Percentiles rank a stretch among this genome's conserved stretches.
Conservation (phyloP, 768 basidiomycete genomes). For the Pleurotus eryngii region DNA sequence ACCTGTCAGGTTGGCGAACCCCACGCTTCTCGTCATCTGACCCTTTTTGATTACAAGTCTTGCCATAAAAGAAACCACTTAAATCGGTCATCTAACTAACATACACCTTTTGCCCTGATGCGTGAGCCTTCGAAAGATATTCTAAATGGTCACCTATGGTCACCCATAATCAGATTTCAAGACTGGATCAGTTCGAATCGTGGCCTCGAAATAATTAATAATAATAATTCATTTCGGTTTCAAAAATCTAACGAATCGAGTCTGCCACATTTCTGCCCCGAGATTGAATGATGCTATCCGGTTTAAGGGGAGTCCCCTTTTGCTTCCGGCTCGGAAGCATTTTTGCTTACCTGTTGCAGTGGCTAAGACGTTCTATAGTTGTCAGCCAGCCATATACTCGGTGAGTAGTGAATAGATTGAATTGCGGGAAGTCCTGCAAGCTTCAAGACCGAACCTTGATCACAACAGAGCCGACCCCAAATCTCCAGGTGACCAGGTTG, state of each 20-base stretch:
- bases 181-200: too few relatives aligned
- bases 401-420: too few relatives aligned
- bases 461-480: background rate
- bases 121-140: background rate
- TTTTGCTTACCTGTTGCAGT: background rate
- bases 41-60: conserved; percentile 9
- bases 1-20: conserved; percentile 5
- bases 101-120: background rate
- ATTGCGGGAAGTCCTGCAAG: too few relatives aligned
- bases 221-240: background rate
- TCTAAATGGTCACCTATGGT: too few relatives aligned
- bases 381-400: too few relatives aligned
- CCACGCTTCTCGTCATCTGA: conserved; percentile 9
- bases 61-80: conserved; percentile 4
- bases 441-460: too few relatives aligned
- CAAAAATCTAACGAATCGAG: background rate
- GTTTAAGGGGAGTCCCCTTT: background rate
- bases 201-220: too few relatives aligned
- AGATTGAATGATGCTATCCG: background rate
- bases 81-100: conserved; percentile 6
- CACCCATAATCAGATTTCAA: too few relatives aligned
- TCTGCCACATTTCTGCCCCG: background rate
- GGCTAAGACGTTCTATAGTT: too few relatives aligned
- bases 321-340: too few relatives aligned
- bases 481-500: background rate